Evolutionary conservation across 75 land plant species (phyloP).

Genomic region (Isoetes taiwanensis): DNA sequence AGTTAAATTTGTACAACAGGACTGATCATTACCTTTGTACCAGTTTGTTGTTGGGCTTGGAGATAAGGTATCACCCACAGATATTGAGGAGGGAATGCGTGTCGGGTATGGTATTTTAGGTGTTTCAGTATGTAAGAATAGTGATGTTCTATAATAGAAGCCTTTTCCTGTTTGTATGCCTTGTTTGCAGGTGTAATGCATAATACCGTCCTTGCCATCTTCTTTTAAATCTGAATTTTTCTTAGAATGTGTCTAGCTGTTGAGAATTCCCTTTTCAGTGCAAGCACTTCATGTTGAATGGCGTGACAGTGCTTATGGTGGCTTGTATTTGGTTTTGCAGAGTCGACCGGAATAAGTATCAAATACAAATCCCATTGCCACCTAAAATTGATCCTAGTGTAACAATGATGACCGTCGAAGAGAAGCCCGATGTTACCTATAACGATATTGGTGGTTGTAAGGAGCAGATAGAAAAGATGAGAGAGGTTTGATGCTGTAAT

Average conservation of each 20-base stretch:
- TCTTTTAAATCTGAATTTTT: too few relatives aligned
- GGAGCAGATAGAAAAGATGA: slow-evolving; percentile 97
- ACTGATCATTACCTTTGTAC: slow-evolving; percentile 3
- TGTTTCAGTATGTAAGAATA: neutral
- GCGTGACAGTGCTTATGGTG: neutral
- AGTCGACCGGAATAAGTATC: slow-evolving; percentile 96
- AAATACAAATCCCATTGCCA: slow-evolving; percentile 94
- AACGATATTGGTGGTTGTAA: slow-evolving; percentile 99
- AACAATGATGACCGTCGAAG: slow-evolving; percentile 99
- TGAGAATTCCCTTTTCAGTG: too few relatives aligned
- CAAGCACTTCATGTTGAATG: neutral
- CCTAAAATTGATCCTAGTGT: slow-evolving; percentile 99
- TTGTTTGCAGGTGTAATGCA: too few relatives aligned
- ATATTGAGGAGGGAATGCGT: slow-evolving; percentile 99
- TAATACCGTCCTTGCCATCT: too few relatives aligned
- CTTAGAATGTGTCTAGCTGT: too few relatives aligned
- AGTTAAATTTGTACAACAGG: neutral
- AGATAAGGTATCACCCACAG: slow-evolving; percentile 95
- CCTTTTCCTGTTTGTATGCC: too few relatives aligned
- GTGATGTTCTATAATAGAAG: too few relatives aligned
- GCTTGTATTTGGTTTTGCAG: slow-evolving; percentile 26
- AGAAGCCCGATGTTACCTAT: slow-evolving; percentile 97
- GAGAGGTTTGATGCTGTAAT: slow-evolving; percentile 43
- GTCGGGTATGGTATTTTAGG: slow-evolving; percentile 55
- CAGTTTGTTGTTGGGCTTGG: slow-evolving; percentile 98